phyloP scores from a whole-genome alignment of 345 rosid species.

The Citrus reticulata region DNA sequence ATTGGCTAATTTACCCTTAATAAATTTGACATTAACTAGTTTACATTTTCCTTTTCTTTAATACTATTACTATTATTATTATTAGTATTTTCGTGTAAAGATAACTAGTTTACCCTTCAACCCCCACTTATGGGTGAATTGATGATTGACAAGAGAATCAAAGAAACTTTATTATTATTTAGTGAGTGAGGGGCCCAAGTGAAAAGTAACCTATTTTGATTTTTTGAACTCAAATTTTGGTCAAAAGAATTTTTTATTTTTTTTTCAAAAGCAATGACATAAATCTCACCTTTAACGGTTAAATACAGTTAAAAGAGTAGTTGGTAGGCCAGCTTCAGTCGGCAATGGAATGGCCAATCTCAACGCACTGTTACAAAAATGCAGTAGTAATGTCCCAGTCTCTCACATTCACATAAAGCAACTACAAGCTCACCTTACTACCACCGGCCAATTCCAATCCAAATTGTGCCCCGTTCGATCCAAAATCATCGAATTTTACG shows the following conservation, averaged over 20 bases:
- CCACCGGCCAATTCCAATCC: constrained; percentile 49
- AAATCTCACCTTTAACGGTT: neutral
- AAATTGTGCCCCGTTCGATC: constrained; percentile 49
- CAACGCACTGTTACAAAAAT: constrained; percentile 37
- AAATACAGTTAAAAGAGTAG: neutral
- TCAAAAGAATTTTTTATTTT: no score
- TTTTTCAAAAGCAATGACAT: no score
- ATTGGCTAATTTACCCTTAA: neutral
- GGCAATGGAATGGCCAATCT: constrained; percentile 18
- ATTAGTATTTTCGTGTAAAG: no score
- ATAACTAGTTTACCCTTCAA: neutral
- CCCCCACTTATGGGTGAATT: neutral
- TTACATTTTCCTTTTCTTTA: no score
- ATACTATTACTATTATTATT: no score
- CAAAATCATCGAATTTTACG: constrained; percentile 69
- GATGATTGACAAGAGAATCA: neutral
- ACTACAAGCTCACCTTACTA: constrained; percentile 62
- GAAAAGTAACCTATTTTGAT: neutral
- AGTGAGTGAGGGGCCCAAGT: neutral
- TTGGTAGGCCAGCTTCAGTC: neutral
- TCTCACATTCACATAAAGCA: constrained; percentile 43
- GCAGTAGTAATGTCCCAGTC: constrained; percentile 28
- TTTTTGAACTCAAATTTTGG: no score
- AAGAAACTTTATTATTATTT: neutral
- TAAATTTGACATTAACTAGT: neutral